phyloP scores from a whole-genome alignment of 768 basidiomycete species.

The Ephemerocybe angulata region DNA sequence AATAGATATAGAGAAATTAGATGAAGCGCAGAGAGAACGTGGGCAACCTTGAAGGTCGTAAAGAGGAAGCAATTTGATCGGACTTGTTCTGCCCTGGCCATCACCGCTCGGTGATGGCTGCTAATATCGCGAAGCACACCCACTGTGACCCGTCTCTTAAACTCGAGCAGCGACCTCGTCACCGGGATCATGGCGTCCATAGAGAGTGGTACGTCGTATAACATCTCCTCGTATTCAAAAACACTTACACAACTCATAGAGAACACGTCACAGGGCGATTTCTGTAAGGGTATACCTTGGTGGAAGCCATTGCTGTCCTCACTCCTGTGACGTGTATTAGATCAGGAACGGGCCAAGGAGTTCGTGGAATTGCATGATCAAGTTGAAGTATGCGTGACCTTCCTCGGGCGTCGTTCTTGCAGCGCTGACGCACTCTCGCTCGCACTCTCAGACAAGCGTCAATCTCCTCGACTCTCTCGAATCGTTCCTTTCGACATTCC shows the following conservation, averaged over 20 bases:
- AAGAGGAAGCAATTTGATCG: no score
- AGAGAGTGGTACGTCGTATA: no score
- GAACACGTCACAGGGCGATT: slow-evolving; percentile 20
- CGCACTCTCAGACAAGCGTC: slow-evolving; percentile 66
- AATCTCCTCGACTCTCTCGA: slow-evolving; percentile 84
- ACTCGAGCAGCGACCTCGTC: no score
- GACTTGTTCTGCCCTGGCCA: no score
- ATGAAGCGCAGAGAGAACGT: no score
- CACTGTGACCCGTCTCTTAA: no score
- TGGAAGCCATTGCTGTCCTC: background rate
- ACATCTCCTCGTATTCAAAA: background rate
- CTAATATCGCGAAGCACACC: no score
- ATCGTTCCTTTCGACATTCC: slow-evolving; percentile 91
- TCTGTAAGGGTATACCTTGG: slow-evolving; percentile 28
- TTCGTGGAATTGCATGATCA: slow-evolving; percentile 90
- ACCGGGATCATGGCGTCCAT: no score
- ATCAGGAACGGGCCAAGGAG: slow-evolving; percentile 48
- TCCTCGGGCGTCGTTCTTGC: background rate
- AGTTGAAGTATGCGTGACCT: slow-evolving; percentile 59
- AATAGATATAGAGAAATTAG: no score
- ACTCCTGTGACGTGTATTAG: slow-evolving; percentile 14
- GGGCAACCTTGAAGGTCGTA: no score
- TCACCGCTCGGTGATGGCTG: no score
- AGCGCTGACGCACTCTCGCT: slow-evolving; percentile 7
- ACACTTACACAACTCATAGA: background rate